Percentiles rank a stretch among this genome's conserved stretches.
Conservation (phyloP, 768 basidiomycete species). For the Hydnomerulius pinastri region DNA sequence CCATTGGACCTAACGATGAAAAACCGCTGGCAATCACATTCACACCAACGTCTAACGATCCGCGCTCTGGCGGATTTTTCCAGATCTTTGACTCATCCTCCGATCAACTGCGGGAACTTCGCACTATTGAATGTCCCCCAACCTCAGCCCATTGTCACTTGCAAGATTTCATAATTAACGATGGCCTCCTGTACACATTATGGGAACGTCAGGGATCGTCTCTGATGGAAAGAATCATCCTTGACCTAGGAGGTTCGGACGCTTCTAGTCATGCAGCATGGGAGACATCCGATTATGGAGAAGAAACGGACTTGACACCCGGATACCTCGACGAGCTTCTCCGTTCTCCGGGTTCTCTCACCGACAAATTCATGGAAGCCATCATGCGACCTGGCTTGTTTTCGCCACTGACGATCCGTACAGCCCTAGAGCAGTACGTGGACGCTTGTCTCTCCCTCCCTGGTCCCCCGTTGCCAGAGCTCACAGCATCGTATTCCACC, state of each 20-base stretch:
- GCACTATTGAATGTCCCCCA: constrained; percentile 58
- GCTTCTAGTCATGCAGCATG: constrained; percentile 42
- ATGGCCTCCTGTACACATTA: constrained; percentile 59
- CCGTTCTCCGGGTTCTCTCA: constrained; percentile 66
- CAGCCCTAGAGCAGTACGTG: constrained; percentile 82
- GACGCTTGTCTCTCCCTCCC: constrained; percentile 69
- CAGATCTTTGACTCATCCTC: constrained; percentile 57
- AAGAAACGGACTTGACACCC: constrained; percentile 76
- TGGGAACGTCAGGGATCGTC: constrained; percentile 85
- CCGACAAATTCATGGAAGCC: constrained; percentile 78
- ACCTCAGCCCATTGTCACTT: constrained; percentile 69
- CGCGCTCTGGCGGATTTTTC: constrained; percentile 79
- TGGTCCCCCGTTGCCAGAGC: constrained; percentile 54
- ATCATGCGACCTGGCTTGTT: constrained; percentile 89
- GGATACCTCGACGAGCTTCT: constrained; percentile 88
- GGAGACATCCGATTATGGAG: constrained; percentile 60
- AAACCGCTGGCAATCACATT: constrained; percentile 69
- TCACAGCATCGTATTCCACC: constrained; percentile 63
- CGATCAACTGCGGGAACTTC: constrained; percentile 61
- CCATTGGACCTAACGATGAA: constrained; percentile 45
- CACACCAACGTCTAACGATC: constrained; percentile 64
- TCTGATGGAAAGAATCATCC: constrained; percentile 57
- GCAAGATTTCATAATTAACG: constrained; percentile 72
- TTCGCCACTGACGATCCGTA: constrained; percentile 77
- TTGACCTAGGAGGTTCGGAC: constrained; percentile 40